A percentile compares a stretch with the other conserved stretches of the same genome.
phyloP scores from a whole-genome alignment of 2,329 filamentous ascomycete species.

The Didymella pinodella region DNA sequence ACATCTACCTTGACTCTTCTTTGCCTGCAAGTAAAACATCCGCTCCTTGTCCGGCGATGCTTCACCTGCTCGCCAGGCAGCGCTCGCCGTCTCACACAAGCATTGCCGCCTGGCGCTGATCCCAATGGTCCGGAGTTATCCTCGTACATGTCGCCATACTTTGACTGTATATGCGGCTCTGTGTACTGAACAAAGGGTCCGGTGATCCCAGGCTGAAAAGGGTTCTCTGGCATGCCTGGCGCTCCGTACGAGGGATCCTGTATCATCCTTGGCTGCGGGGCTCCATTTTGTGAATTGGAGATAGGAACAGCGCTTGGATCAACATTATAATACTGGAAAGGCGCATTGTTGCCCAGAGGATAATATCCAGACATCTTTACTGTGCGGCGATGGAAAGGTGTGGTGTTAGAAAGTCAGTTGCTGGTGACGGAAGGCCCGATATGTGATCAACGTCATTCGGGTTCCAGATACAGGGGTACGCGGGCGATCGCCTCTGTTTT shows the following conservation, averaged over 20 bases:
- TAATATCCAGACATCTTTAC: slow-evolving; percentile 51
- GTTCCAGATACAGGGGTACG: slow-evolving; percentile 43
- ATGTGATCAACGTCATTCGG: slow-evolving; percentile 51
- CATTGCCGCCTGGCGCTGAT: slow-evolving; percentile 38
- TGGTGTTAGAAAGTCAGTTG: slow-evolving; percentile 31
- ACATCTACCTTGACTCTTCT: slow-evolving; percentile 76
- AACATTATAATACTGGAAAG: slow-evolving; percentile 48
- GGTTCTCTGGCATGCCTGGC: slow-evolving; percentile 42
- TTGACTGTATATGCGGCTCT: slow-evolving; percentile 43
- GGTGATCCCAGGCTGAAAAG: slow-evolving; percentile 41
- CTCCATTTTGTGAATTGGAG: slow-evolving; percentile 32
- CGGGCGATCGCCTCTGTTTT: slow-evolving; percentile 45
- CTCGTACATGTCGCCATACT: slow-evolving; percentile 49
- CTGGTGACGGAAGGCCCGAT: slow-evolving; percentile 40
- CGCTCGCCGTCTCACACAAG: slow-evolving; percentile 42
- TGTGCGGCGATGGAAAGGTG: slow-evolving; percentile 24
- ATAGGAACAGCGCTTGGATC: slow-evolving; percentile 40
- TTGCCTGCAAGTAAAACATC: slow-evolving; percentile 90
- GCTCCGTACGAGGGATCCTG: slow-evolving; percentile 38
- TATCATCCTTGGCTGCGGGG: slow-evolving; percentile 35
- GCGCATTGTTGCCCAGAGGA: slow-evolving; percentile 41
- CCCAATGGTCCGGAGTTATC: slow-evolving; percentile 40
- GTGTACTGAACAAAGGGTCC: slow-evolving; percentile 44
- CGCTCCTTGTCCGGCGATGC: slow-evolving; percentile 90
- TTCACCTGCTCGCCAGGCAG: slow-evolving; percentile 75